Evolutionary conservation across 352 stramenopile genomes (phyloP), one percentile per base, ranked within the genome.

Genomic region (Blastocystis sp.): DNA sequence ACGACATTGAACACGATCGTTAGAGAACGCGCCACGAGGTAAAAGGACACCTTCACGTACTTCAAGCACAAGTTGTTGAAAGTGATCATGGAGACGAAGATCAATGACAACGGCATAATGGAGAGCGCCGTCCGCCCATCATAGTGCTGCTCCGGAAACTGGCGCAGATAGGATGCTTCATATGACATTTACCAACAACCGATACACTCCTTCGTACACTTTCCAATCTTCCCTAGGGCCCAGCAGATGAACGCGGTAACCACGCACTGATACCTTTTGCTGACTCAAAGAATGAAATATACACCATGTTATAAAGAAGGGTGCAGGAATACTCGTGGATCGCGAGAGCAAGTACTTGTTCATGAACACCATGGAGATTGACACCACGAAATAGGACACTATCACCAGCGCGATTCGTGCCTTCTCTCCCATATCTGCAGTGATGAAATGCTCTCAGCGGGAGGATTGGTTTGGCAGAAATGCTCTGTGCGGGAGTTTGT

Each of bases 1-100:
- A 94, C 66, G 28, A 94, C 93, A 53, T 95, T 95, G 90, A 95
- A 95, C 14, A 93, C 91, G 43, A 95, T 94, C 3, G 93, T 95
- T 61, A 95, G 88, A 34, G 89, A 93, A 41, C 77, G 43, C 7
- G 77, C 77, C 9, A 87, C 65, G 11, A 87, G 65, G 41, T 87
- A 87, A 43, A 87, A 87, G 5, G 77, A 87, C 14, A 87, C 77
- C 3, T 81, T 77, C 28, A 87, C 77, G 61, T 87, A 78, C 53
- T 87, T 81, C 34, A 87, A 43, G 38, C 77, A 87, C 40, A 87
- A 28, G 28, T 87, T 87, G 19, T 87, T 87, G 56, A 87, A 87
- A 0, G 77, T 87, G 11, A 87, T 87, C 77, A 87, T 95, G 7
- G 91, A 89, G 17, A 95, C 92, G 89, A 95, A 95, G 3, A 95